Evolutionary conservation across 1,284 basidiomycete genomes (phyloP), one percentile per base, ranked within the genome.

Genomic region (Ceratobasidium sp.): DNA sequence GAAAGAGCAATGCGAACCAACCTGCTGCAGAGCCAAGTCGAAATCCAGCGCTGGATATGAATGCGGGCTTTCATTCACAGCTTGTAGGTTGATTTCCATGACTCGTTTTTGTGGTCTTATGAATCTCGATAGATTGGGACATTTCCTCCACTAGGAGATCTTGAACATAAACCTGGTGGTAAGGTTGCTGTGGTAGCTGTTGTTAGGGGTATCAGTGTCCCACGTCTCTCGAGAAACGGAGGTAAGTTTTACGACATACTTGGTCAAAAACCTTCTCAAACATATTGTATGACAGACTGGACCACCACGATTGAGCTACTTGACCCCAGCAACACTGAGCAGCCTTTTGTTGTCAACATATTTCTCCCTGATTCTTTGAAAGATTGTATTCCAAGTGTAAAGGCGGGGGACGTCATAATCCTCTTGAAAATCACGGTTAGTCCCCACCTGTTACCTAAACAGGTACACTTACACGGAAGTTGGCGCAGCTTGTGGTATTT

Each of bases 351-450:
- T 30, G 41, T 57, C 23, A 69, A 57, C 43, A 3, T 69, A n/a
- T 69, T 69, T 21, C 49, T 69, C 14, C 26, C 38, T 5, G 41
- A 57, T 47, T 21, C 38, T n/a, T 11, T 46, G 28, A 46, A 69
- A 55, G 47, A 69, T 32, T 69, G 66, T 21, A 47, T 69, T 7
- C 66, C 66, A 26, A 69, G 23, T 23, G 66, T 69, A 23, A 57
- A 58, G 32, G 66, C 66, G 16, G 66, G 66, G 26, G 66, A 69
- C 28, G 47, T 69, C 5, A 16, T 58, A 8, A 58, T 69, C 41
- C 38, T 69, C 21, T 23, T 44, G 7, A 69, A 69, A 35, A 16
- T 58, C 28, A 30, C 66, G 54, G 66, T 69, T 58, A 43, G 52
- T 46, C 21, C 13, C 7, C 1, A 38, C 8, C 43, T 55, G 4